Percentiles rank a stretch among this genome's conserved stretches.
These are phyloP conservation scores for Aspergillus niger DNA, from an alignment of 2,329 filamentous ascomycete genomes.

Conservation along the genomic window DNA sequence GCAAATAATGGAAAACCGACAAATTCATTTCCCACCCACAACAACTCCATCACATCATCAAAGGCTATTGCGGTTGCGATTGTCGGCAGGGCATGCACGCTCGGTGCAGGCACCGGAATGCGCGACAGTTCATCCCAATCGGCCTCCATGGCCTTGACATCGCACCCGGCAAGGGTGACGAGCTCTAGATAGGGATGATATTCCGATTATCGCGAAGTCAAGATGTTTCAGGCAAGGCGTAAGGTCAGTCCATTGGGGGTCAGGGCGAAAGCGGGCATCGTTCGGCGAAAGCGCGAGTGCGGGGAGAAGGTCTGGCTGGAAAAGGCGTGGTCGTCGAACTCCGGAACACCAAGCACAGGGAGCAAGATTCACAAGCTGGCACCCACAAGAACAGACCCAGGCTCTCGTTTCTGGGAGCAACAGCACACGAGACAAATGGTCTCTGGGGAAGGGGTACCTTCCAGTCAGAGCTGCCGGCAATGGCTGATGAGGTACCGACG, in stretches of 20 bases:
- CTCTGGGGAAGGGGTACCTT: neutral
- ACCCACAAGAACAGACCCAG: neutral
- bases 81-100: conserved; percentile 68
- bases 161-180: conserved; percentile 17
- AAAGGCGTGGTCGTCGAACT: neutral
- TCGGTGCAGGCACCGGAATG: conserved; percentile 76
- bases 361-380: neutral
- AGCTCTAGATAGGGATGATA: neutral
- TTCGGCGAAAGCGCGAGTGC: conserved; percentile 39
- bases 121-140: conserved; percentile 70
- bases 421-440: conserved; percentile 1
- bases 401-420: neutral
- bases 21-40: conserved; percentile 92
- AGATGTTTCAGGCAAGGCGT: conserved; percentile 8
- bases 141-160: conserved; percentile 45
- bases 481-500: conserved; percentile 4
- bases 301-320: conserved; percentile 33
- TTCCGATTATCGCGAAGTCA: conserved; percentile 4
- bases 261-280: conserved; percentile 36
- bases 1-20: conserved; percentile 53
- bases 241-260: conserved; percentile 36
- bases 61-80: conserved; percentile 81
- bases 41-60: conserved; percentile 81
- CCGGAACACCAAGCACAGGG: neutral
- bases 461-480: conserved; percentile 3